Evolutionary conservation across 106 monocot genomes (phyloP), one percentile per base, ranked within the genome.

Genomic region (Dendrobium catenatum): DNA sequence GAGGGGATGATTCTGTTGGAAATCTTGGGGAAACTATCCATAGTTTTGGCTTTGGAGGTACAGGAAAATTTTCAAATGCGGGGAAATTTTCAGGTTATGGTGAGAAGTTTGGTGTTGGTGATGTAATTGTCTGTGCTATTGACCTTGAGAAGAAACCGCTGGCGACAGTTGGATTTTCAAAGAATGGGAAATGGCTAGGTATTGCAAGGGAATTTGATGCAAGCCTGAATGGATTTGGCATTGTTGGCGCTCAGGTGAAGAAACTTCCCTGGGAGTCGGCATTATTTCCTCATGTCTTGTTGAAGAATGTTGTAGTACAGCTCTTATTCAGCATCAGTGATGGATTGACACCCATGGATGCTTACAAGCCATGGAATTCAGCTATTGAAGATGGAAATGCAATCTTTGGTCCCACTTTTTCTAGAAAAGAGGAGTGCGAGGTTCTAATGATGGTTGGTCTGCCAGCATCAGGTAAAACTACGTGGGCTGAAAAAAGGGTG

Each of bases 381-480:
- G 88, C 93, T 47, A 22, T 85, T 81, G 80, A 55, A 15, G 88
- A 90, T 88, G 88, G 85, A 27, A 88, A 90, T 84, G 85, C 79
- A 5, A 61, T 90, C 19, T 33, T 72, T 78, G 93, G 93, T 17
- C 90, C 93, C 10, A 61, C 79, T 10, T 93, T 90, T 54, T 48
- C 78, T 17, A 82, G 67, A 9, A 68, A 72, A 40, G 77, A 78
- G 46, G 82, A 90, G 16, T 88, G 88, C 72, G 90, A 90, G 68
- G 86, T 93, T 59, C 17, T 93, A 75, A 93, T 90, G 93, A 87
- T 93, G 93, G 93, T 90, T 49, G 93, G 93, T 6, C 77, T 93
- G 29, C 93, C 90, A 61, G 93, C 88, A 44, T 88, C 93, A 56
- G 93, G 93, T 11, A 93, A 93, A 75, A 87, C 85, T 33, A 93